Conservation (phyloP, 768 basidiomycete species). For the Tulasnella sp. region DNA sequence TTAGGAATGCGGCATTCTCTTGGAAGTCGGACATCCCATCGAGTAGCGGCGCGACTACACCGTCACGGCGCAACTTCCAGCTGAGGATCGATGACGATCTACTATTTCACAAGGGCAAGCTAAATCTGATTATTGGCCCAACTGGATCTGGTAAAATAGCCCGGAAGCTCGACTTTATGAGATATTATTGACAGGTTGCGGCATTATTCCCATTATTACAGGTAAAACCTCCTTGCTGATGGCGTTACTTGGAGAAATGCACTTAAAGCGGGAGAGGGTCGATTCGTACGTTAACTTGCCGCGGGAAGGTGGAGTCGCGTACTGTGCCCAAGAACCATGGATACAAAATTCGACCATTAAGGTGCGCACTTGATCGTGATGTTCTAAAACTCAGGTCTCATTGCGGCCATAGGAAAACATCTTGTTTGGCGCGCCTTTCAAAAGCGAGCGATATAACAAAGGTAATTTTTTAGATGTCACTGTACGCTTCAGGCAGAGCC, state of each 20-base stretch:
- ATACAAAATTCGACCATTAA: conserved; percentile 69
- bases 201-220: background rate
- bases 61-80: conserved; percentile 33
- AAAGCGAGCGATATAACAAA: conserved; percentile 35
- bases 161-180: background rate
- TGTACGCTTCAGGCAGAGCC: background rate
- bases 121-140: conserved; percentile 31
- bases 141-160: conserved; percentile 24
- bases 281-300: conserved; percentile 64
- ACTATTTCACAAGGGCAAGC: conserved; percentile 28
- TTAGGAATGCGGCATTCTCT: conserved; percentile 34
- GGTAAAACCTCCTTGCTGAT: conserved; percentile 21
- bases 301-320: conserved; percentile 56
- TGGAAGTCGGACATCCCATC: conserved; percentile 43
- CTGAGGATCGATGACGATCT: conserved; percentile 27
- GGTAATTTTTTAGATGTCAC: conserved; percentile 21
- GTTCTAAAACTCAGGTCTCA: background rate
- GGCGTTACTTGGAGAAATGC: conserved; percentile 33
- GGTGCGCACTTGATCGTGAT: conserved; percentile 27
- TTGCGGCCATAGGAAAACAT: conserved; percentile 41
- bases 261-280: conserved; percentile 27
- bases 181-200: background rate
- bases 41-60: conserved; percentile 36
- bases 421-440: conserved; percentile 36
- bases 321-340: conserved; percentile 80